Percentiles rank a stretch among this genome's conserved stretches.
Evolutionary conservation across 73 alveolate genomes (phyloP).

Genomic region (Uronychia setigera): DNA sequence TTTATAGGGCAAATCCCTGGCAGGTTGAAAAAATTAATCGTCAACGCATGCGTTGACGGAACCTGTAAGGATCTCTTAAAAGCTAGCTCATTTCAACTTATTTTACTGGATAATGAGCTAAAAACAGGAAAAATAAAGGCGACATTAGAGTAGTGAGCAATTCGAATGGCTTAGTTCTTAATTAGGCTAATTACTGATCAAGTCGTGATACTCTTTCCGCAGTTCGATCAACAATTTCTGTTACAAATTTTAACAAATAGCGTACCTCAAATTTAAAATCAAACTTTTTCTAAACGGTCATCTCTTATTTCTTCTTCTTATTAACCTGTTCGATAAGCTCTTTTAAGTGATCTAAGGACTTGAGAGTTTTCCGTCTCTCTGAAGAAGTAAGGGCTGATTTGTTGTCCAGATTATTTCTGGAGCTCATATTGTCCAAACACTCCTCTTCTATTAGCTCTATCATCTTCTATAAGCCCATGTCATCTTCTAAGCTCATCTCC

Average conservation of each 20-base stretch:
- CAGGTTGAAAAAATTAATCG: not conserved
- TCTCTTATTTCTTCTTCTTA: not conserved
- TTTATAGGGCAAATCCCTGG: not conserved
- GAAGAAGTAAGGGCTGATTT: not conserved
- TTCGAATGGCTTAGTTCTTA: too few species aligned
- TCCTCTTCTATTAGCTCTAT: not conserved
- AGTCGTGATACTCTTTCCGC: not conserved
- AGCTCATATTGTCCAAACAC: not conserved
- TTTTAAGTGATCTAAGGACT: not conserved
- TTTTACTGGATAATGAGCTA: not conserved
- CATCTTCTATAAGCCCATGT: not conserved
- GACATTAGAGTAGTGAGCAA: not conserved
- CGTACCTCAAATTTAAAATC: not conserved
- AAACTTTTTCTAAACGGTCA: not conserved
- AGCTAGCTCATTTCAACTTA: not conserved
- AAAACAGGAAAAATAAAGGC: not conserved
- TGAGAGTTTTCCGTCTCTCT: too few species aligned
- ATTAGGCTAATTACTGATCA: not conserved
- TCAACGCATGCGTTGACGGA: slow-evolving; percentile 3
- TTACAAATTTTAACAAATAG: too few species aligned
- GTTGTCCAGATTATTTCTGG: not conserved
- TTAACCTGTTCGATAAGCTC: not conserved
- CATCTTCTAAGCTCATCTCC: not conserved
- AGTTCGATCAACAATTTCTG: not conserved
- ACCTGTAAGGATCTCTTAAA: not conserved